Conservation (phyloP, 345 rosid species). For the Euphorbia tirucalli region DNA sequence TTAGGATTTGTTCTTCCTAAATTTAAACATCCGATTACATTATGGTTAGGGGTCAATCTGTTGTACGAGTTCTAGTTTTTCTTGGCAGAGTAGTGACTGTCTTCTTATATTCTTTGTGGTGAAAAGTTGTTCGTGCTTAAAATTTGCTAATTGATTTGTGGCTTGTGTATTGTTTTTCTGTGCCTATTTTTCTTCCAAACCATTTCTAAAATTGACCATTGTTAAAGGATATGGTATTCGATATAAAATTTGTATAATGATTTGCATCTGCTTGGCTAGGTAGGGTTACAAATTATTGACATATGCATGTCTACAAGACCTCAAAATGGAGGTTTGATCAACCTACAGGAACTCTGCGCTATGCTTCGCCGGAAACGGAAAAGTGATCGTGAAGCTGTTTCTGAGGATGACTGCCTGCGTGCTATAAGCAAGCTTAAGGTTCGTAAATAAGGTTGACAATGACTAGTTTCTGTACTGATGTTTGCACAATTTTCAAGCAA, state of each 20-base stretch:
- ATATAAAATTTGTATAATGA: conserved; percentile 12
- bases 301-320: conserved; percentile 90
- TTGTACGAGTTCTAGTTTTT: neutral
- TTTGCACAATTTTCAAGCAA: neutral
- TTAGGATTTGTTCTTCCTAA: neutral
- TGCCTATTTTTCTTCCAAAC: neutral
- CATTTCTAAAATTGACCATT: neutral
- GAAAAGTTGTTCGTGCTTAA: neutral
- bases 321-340: conserved; percentile 85
- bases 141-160: neutral
- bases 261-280: conserved; percentile 35
- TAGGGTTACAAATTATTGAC: conserved; percentile 93
- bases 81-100: neutral
- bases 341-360: conserved; percentile 72
- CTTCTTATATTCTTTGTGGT: no score
- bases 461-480: neutral
- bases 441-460: no score
- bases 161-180: neutral
- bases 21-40: neutral
- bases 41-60: neutral
- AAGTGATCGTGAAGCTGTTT: conserved; percentile 71
- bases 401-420: conserved; percentile 95
- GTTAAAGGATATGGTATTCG: neutral
- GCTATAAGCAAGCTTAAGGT: conserved; percentile 95
- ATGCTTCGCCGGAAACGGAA: conserved; percentile 69